A percentile compares a stretch with the other conserved stretches of the same genome.
These are phyloP conservation scores for Penicillium frequentans DNA, from an alignment of 2,329 filamentous ascomycete genomes.

Conservation along the genomic window DNA sequence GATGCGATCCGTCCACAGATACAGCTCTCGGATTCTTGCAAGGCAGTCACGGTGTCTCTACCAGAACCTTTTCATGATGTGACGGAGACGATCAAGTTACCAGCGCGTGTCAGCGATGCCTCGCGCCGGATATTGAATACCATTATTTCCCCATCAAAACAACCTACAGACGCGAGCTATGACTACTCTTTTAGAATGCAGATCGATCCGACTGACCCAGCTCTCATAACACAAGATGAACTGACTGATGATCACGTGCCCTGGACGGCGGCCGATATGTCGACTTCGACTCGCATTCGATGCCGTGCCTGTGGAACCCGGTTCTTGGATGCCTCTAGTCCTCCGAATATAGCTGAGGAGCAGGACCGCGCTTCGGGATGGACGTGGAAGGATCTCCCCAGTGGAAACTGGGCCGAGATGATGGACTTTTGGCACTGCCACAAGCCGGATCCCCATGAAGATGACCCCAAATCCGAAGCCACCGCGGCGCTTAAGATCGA, in stretches of 20 bases:
- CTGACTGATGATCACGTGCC: constrained; percentile 35
- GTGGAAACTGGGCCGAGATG: constrained; percentile 98
- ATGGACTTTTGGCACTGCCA: constrained; percentile 99
- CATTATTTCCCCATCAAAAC: background rate
- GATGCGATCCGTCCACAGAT: constrained; percentile 19
- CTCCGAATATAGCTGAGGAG: background rate
- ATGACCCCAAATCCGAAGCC: constrained; percentile 45
- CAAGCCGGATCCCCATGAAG: constrained; percentile 65
- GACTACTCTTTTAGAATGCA: constrained; percentile 57
- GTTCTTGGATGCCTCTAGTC: constrained; percentile 25
- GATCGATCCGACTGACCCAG: constrained; percentile 43
- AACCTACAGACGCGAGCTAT: constrained; percentile 25
- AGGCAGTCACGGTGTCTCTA: constrained; percentile 37
- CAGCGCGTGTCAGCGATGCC: constrained; percentile 36
- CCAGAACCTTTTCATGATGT: constrained; percentile 25
- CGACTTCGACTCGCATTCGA: constrained; percentile 28
- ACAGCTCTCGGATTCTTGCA: constrained; percentile 37
- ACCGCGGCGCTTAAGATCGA: constrained; percentile 32
- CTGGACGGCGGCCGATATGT: constrained; percentile 42
- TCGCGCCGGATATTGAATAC: constrained; percentile 24
- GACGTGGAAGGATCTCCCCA: constrained; percentile 88
- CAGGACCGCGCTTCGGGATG: constrained; percentile 32
- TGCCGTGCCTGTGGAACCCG: constrained; percentile 39
- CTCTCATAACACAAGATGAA: constrained; percentile 18
- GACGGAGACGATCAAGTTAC: constrained; percentile 49